These are phyloP conservation scores for Prunus padus DNA, from an alignment of 306 rosid genomes.

Conservation along the genomic window DNA sequence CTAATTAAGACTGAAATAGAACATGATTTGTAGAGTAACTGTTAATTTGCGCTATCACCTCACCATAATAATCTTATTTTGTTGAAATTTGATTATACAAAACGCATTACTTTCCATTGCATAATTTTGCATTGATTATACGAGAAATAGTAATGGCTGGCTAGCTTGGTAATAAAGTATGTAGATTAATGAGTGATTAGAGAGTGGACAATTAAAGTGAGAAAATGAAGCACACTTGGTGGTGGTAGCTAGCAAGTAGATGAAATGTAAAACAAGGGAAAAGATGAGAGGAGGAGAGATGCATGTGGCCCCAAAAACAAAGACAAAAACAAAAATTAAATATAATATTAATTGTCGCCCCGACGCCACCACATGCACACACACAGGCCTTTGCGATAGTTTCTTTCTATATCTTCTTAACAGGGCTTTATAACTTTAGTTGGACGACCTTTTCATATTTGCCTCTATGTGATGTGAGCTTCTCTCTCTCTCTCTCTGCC, in stretches of 20 bases:
- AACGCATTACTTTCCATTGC: too few species aligned
- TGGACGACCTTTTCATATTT: slow-evolving; percentile 31
- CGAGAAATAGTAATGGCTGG: too few species aligned
- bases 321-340: slow-evolving; percentile 10
- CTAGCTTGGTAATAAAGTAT: too few species aligned
- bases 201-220: neutral
- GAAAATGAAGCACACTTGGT: neutral
- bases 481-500: slow-evolving; percentile 11
- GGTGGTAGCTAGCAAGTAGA: neutral
- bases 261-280: slow-evolving; percentile 30
- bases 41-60: too few species aligned
- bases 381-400: slow-evolving; percentile 41
- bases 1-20: too few species aligned
- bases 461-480: neutral
- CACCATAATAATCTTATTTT: too few species aligned
- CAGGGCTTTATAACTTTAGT: slow-evolving; percentile 28
- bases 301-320: slow-evolving; percentile 46
- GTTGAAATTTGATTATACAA: too few species aligned
- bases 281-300: slow-evolving; percentile 18
- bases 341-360: slow-evolving; percentile 58
- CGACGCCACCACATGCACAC: slow-evolving; percentile 72
- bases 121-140: too few species aligned
- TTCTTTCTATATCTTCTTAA: slow-evolving; percentile 44
- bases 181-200: neutral
- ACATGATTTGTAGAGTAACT: too few species aligned